A percentile compares a stretch with the other conserved stretches of the same genome.
Evolutionary conservation across 306 rosid species (phyloP).

Genomic region (Begonia peltatifolia): DNA sequence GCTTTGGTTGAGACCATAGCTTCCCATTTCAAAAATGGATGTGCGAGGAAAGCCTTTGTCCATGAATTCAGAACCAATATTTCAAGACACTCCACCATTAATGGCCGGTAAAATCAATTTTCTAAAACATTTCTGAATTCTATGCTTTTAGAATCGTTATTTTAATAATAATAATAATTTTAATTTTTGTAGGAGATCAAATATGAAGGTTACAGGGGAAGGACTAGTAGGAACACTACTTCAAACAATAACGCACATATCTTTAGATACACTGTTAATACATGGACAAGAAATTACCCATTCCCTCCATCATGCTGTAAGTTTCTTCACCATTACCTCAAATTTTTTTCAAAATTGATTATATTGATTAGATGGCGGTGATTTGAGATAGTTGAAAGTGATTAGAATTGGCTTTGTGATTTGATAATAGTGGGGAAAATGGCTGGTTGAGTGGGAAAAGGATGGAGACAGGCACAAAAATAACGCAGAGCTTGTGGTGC

Average conservation of each 20-base stretch:
- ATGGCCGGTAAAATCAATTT: slow-evolving; percentile 1
- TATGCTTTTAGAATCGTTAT: neutral
- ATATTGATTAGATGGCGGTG: neutral
- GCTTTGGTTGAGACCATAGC: slow-evolving; percentile 38
- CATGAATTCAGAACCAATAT: slow-evolving; percentile 20
- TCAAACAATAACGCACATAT: slow-evolving; percentile 44
- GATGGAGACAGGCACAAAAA: slow-evolving; percentile 44
- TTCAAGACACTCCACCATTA: neutral
- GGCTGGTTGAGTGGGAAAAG: slow-evolving; percentile 59
- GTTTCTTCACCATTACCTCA: slow-evolving; percentile 10
- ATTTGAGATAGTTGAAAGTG: too few relatives aligned
- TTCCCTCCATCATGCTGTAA: slow-evolving; percentile 42
- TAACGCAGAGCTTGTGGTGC: slow-evolving; percentile 54
- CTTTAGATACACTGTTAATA: slow-evolving; percentile 38
- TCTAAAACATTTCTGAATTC: neutral
- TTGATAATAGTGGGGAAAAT: slow-evolving; percentile 52
- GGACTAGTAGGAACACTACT: slow-evolving; percentile 41
- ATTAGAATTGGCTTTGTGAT: neutral
- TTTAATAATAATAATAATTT: neutral
- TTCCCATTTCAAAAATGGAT: slow-evolving; percentile 18
- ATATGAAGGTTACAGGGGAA: slow-evolving; percentile 18
- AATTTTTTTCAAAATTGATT: neutral
- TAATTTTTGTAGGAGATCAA: slow-evolving; percentile 30
- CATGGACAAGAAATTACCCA: slow-evolving; percentile 54
- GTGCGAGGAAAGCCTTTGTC: slow-evolving; percentile 21